phyloP scores from a whole-genome alignment of 1,284 basidiomycete species.

The Sanghuangporus weigelae region DNA sequence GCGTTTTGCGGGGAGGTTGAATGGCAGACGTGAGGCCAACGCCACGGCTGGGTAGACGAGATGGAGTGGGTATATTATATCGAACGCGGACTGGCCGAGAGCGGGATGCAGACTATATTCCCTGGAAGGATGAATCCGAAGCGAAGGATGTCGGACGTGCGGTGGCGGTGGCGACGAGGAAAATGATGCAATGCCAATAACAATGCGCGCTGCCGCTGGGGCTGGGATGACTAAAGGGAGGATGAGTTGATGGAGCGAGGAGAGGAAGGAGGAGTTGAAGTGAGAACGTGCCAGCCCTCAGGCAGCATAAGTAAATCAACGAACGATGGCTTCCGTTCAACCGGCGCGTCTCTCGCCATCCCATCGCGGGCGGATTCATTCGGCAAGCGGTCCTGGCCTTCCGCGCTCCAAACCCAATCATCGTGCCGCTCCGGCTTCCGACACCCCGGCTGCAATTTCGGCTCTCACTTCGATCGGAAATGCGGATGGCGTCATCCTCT shows the following conservation, averaged over 20 bases:
- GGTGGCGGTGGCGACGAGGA: not conserved
- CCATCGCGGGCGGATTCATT: too few species aligned
- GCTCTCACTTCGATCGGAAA: not conserved
- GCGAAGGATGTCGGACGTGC: not conserved
- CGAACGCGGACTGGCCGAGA: not conserved
- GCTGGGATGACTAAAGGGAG: not conserved
- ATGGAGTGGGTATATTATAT: not conserved
- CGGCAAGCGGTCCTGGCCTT: not conserved
- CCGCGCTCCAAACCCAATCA: not conserved
- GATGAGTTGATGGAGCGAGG: not conserved
- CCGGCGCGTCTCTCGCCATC: not conserved
- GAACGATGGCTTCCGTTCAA: not conserved
- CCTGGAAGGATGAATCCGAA: not conserved
- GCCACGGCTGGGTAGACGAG: not conserved
- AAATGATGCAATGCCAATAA: not conserved
- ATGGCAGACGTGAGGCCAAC: not conserved
- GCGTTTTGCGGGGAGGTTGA: not conserved
- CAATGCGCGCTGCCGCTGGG: not conserved
- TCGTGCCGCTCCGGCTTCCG: not conserved
- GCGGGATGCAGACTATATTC: not conserved
- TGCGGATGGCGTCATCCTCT: not conserved
- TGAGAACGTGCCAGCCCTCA: constrained; percentile 1
- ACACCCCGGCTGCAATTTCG: not conserved
- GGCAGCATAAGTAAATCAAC: not conserved
- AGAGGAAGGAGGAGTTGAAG: not conserved